Percentiles rank a stretch among this genome's conserved stretches.
phyloP scores from a whole-genome alignment of 345 rosid species.

The Dimocarpus longan region DNA sequence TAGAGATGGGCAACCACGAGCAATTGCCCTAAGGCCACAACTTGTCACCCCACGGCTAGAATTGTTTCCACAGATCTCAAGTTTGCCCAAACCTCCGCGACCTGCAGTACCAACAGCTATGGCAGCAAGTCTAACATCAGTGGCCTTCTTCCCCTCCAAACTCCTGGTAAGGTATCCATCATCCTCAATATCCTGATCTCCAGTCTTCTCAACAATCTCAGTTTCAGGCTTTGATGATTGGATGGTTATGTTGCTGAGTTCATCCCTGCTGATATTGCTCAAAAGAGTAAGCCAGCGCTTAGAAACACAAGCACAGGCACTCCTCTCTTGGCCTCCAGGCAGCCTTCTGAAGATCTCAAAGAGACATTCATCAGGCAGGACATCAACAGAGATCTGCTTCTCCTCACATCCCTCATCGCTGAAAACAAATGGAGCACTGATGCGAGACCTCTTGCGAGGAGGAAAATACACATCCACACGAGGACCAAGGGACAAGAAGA shows the following conservation, averaged over 20 bases:
- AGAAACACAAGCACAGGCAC: conserved; percentile 79
- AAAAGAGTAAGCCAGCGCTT: conserved; percentile 85
- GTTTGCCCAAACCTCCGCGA: conserved; percentile 86
- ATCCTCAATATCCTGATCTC: conserved; percentile 43
- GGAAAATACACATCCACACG: conserved; percentile 72
- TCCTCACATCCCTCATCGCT: conserved; percentile 53
- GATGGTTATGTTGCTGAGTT: conserved; percentile 36
- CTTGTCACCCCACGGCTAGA: conserved; percentile 58
- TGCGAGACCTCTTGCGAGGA: conserved; percentile 73
- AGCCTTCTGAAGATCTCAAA: conserved; percentile 84
- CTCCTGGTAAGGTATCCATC: conserved; percentile 75
- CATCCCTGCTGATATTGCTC: conserved; percentile 65
- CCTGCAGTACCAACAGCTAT: conserved; percentile 84
- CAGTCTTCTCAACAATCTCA: conserved; percentile 17
- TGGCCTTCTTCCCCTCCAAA: conserved; percentile 90
- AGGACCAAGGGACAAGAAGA: conserved; percentile 63
- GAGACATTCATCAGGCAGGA: conserved; percentile 90
- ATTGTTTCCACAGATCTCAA: conserved; percentile 56
- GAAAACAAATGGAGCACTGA: conserved; percentile 70
- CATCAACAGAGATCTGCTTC: conserved; percentile 65
- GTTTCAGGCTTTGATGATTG: conserved; percentile 16
- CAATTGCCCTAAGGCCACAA: conserved; percentile 71
- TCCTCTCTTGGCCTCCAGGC: conserved; percentile 74
- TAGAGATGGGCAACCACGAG: conserved; percentile 77
- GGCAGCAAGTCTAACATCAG: conserved; percentile 83